A percentile compares a stretch with the other conserved stretches of the same genome.
Conservation (phyloP, 164 flowering plant species). For the Cinnamomum micranthum region DNA sequence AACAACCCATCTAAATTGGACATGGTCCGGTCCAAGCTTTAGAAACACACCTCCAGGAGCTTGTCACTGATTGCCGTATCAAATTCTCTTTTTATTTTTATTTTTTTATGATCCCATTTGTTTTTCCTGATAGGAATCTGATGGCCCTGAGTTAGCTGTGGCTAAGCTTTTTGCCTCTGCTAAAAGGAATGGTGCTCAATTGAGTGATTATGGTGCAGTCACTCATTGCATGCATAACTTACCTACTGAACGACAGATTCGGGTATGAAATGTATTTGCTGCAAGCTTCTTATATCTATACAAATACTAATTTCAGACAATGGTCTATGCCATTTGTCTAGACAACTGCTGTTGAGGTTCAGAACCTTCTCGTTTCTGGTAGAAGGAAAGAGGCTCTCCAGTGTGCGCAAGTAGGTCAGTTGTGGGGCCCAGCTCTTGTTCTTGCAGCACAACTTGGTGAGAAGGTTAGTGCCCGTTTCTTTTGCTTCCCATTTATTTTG, state of each 20-base stretch:
- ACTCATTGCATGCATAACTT: constrained; percentile 62
- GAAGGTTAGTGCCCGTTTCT: constrained; percentile 43
- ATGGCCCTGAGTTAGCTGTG: constrained; percentile 76
- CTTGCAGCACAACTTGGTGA: constrained; percentile 91
- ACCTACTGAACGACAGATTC: constrained; percentile 79
- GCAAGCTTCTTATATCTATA: neutral
- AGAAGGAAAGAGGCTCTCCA: constrained; percentile 80
- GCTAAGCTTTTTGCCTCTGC: constrained; percentile 85
- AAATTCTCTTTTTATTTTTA: neutral
- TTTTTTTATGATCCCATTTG: neutral
- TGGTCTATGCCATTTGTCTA: constrained; percentile 19
- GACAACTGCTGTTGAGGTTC: constrained; percentile 92
- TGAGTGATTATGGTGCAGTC: constrained; percentile 45
- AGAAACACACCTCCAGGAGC: too few relatives aligned
- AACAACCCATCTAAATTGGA: neutral
- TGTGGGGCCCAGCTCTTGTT: constrained; percentile 94
- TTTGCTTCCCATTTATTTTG: neutral
- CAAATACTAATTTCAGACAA: constrained; percentile 2
- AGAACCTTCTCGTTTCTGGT: constrained; percentile 91
- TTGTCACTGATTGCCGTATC: too few relatives aligned
- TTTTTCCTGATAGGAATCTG: constrained; percentile 54
- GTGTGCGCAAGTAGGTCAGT: constrained; percentile 89
- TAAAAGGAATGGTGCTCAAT: constrained; percentile 40
- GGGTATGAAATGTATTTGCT: constrained; percentile 32
- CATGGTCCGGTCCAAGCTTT: neutral